phyloP scores from a whole-genome alignment of 371 early-diverging fungal genomes.

The Dipsacomyces acuminosporus region DNA sequence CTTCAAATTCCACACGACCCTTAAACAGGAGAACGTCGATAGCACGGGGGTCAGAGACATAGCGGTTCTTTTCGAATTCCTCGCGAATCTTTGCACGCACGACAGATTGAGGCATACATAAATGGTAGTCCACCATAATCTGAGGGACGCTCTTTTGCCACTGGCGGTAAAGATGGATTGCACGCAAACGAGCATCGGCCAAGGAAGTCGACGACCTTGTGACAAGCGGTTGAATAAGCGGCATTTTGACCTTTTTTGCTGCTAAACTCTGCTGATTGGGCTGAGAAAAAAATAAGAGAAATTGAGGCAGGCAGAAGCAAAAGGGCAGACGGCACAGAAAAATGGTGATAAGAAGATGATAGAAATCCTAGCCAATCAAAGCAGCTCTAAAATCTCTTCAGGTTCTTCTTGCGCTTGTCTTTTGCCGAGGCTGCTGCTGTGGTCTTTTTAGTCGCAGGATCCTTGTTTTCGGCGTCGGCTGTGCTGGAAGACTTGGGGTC shows the following conservation, averaged over 20 bases:
- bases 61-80: slow-evolving; percentile 86
- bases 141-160: slow-evolving; percentile 73
- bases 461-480: slow-evolving; percentile 17
- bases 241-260: slow-evolving; percentile 24
- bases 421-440: slow-evolving; percentile 4
- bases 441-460: slow-evolving; percentile 5
- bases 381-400: slow-evolving; percentile 19
- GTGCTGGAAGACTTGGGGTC: background rate
- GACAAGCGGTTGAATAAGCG: slow-evolving; percentile 48
- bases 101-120: slow-evolving; percentile 67
- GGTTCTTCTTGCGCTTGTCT: slow-evolving; percentile 32
- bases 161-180: slow-evolving; percentile 58
- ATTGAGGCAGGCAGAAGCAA: background rate
- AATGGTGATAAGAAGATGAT: too few species aligned
- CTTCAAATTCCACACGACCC: slow-evolving; percentile 85
- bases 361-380: too few species aligned
- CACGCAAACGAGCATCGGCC: slow-evolving; percentile 55
- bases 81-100: slow-evolving; percentile 84
- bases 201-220: slow-evolving; percentile 58
- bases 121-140: slow-evolving; percentile 71
- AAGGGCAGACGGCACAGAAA: background rate
- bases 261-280: too few species aligned
- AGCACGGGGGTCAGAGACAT: slow-evolving; percentile 70
- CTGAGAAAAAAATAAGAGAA: background rate
- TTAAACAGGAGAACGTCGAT: slow-evolving; percentile 84